A percentile compares a stretch with the other conserved stretches of the same genome.
phyloP scores from a whole-genome alignment of 306 rosid species.

The Cucumis hystrix region DNA sequence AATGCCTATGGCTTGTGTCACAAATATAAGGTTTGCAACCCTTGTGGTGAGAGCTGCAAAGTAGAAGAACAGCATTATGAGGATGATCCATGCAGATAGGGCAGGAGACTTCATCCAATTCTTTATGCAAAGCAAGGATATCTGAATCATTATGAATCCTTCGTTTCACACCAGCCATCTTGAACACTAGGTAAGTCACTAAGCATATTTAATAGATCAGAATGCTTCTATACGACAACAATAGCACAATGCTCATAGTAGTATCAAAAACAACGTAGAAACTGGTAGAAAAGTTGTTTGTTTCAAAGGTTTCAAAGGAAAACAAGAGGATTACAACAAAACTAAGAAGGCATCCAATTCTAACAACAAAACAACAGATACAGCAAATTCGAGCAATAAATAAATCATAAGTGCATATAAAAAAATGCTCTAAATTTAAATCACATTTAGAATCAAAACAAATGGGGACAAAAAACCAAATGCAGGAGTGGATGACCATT shows the following conservation, averaged over 20 bases:
- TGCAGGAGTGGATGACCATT: background rate
- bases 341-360: background rate
- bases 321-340: background rate
- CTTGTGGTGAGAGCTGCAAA: slow-evolving; percentile 91
- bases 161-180: slow-evolving; percentile 98
- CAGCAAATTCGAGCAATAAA: background rate
- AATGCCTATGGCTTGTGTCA: slow-evolving; percentile 97
- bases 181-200: slow-evolving; percentile 81
- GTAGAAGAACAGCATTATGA: slow-evolving; percentile 98
- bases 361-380: background rate
- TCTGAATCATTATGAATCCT: slow-evolving; percentile 90
- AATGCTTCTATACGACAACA: slow-evolving; percentile 19
- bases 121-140: slow-evolving; percentile 80
- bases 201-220: slow-evolving; percentile 62
- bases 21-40: slow-evolving; percentile 95
- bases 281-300: background rate
- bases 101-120: slow-evolving; percentile 95
- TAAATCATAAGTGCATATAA: background rate
- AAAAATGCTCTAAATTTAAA: background rate
- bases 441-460: background rate
- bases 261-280: background rate
- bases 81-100: slow-evolving; percentile 99
- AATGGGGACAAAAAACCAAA: background rate
- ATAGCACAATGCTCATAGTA: slow-evolving; percentile 1
- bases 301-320: background rate